phyloP scores from a whole-genome alignment of 2,329 filamentous ascomycete species.

The Ophiostoma ulmi region DNA sequence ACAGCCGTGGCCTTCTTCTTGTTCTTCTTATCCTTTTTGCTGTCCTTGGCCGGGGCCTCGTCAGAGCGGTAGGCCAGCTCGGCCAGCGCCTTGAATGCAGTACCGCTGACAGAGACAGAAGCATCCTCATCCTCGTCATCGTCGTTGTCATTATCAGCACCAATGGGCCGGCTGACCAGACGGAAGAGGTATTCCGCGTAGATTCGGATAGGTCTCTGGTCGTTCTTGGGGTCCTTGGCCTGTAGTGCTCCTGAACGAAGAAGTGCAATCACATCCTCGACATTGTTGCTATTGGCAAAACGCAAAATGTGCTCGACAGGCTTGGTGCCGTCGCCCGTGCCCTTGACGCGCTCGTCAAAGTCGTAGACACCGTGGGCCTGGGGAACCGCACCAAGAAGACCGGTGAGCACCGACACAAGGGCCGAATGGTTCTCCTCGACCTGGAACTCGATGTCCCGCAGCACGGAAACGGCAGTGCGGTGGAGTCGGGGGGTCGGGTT shows the following conservation, averaged over 20 bases:
- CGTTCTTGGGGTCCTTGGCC: conserved; percentile 32
- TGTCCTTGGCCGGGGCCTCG: conserved; percentile 20
- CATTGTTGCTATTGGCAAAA: conserved; percentile 51
- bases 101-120: conserved; percentile 35
- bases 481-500: conserved; percentile 75
- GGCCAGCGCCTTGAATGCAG: conserved; percentile 49
- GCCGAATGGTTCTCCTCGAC: conserved; percentile 57
- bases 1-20: conserved; percentile 29
- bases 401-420: conserved; percentile 56
- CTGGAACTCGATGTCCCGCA: conserved; percentile 64
- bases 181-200: conserved; percentile 53
- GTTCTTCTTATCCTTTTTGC: conserved; percentile 1
- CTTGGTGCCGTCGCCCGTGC: conserved; percentile 50
- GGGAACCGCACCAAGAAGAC: conserved; percentile 53
- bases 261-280: conserved; percentile 48
- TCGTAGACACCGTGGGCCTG: conserved; percentile 62
- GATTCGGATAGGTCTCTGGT: conserved; percentile 43
- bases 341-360: conserved; percentile 78
- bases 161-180: conserved; percentile 40
- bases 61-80: conserved; percentile 49
- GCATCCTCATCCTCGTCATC: conserved; percentile 29
- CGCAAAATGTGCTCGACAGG: conserved; percentile 71
- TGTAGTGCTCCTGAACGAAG: conserved; percentile 39
- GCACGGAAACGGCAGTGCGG: conserved; percentile 67
- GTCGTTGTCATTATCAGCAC: conserved; percentile 30